Evolutionary conservation across 257 asterid genomes (phyloP), one percentile per base, ranked within the genome.

Genomic region (Thymus mandschuricus): DNA sequence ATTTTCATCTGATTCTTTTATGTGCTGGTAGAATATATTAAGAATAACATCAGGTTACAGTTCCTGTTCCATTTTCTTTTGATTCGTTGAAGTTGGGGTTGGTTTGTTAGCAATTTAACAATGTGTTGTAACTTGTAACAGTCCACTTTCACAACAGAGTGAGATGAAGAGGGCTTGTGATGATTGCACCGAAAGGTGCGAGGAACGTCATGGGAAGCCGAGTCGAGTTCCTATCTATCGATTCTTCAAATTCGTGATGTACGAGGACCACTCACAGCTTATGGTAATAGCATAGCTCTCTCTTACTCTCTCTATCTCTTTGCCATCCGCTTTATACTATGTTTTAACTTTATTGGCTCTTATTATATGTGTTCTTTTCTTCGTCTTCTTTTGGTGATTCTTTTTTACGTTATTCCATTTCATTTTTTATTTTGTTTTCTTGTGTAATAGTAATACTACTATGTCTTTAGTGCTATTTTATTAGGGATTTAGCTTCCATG

Each of bases 191-290:
- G 44, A 3, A 29, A 35, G n/a, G 15, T 41, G 67, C 38, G 57
- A 74, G 77, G 35, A 38, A 21, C 79, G 52, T 64, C 40, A 10
- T 38, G 41, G 41, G 38, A 73, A 72, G 55, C 72, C 2, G 38
- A 48, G 30, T 52, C 64, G 49, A n/a, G 8, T 60, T 35, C 11
- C 75, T 5, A 31, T 0, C 3, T 33, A 49, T 45, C 79, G 84
- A 48, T 83, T 79, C 65, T 67, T 74, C 61, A 77, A 77, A 60
- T 0, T 74, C 75, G 35, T 74, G 79, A 8, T 62, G 33, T 77
- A 69, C 68, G 28, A 46, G 9, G 55, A 71, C 51, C n/a, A 13
- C 74, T 31, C 65, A 2, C 8, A 80, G 46, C 3, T 27, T 71
- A 3, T 83, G 85, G 83, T 80, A 83, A 73, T 62, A 7, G 29